Conservation (phyloP, 2,329 filamentous ascomycete species). For the Penicillium hesseltinei region DNA sequence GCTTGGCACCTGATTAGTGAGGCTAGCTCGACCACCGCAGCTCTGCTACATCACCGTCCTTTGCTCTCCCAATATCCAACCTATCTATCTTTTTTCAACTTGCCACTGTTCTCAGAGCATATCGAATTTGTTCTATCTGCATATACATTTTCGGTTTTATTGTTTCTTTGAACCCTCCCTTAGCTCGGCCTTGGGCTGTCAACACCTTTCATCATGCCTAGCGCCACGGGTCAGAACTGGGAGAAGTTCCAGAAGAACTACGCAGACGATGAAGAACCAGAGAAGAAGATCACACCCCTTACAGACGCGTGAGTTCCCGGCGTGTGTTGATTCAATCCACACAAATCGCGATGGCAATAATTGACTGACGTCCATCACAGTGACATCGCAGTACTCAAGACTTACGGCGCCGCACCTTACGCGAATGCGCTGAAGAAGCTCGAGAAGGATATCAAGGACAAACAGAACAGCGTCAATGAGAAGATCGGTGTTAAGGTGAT, state of each 20-base stretch:
- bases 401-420: slow-evolving; percentile 95
- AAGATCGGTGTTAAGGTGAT: slow-evolving; percentile 72
- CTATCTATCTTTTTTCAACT: slow-evolving; percentile 20
- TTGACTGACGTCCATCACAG: slow-evolving; percentile 52
- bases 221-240: slow-evolving; percentile 90
- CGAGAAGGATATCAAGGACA: slow-evolving; percentile 99
- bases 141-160: slow-evolving; percentile 9
- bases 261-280: slow-evolving; percentile 92
- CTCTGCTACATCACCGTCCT: slow-evolving; percentile 31
- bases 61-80: slow-evolving; percentile 21
- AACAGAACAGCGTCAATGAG: slow-evolving; percentile 96
- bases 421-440: slow-evolving; percentile 92
- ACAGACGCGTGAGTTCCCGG: slow-evolving; percentile 77
- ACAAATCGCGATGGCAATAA: slow-evolving; percentile 5
- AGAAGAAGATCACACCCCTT: slow-evolving; percentile 99
- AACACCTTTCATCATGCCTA: slow-evolving; percentile 66
- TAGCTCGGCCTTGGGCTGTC: slow-evolving; percentile 27
- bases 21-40: slow-evolving; percentile 37
- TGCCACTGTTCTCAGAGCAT: background rate
- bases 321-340: background rate
- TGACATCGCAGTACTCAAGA: slow-evolving; percentile 99
- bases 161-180: background rate
- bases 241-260: slow-evolving; percentile 99
- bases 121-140: slow-evolving; percentile 2
- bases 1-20: slow-evolving; percentile 42